These are phyloP conservation scores for Hura crepitans DNA, from an alignment of 441 rosid species.

Conservation along the genomic window DNA sequence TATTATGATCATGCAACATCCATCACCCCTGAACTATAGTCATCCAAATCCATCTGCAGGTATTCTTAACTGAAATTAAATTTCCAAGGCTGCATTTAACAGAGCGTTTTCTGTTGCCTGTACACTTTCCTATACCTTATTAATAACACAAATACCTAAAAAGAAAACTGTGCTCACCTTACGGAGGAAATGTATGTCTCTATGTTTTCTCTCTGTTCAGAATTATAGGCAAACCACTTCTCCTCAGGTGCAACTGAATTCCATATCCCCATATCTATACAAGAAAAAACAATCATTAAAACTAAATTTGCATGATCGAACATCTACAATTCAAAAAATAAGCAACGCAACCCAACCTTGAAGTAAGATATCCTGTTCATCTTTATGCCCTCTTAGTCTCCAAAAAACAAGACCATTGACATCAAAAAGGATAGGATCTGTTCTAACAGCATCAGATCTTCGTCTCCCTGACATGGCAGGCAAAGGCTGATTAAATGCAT, in stretches of 20 bases:
- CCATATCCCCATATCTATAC: conserved; percentile 43
- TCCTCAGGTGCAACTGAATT: conserved; percentile 38
- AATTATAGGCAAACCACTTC: conserved; percentile 60
- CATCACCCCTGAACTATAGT: too few relatives aligned
- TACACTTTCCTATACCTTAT: neutral
- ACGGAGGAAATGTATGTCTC: conserved; percentile 56
- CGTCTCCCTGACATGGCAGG: conserved; percentile 34
- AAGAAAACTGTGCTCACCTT: conserved; percentile 34
- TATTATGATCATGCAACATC: neutral
- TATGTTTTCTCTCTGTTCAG: conserved; percentile 50
- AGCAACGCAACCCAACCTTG: conserved; percentile 51
- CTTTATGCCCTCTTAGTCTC: conserved; percentile 44
- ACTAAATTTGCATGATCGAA: conserved; percentile 1
- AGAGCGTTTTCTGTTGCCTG: neutral
- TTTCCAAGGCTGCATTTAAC: neutral
- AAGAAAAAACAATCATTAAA: neutral
- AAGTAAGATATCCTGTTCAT: conserved; percentile 46
- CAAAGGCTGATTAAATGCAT: conserved; percentile 1
- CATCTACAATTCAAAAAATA: conserved; percentile 11
- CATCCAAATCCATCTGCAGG: too few relatives aligned
- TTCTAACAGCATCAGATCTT: conserved; percentile 65
- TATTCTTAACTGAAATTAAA: neutral
- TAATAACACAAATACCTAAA: neutral
- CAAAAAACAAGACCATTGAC: conserved; percentile 51
- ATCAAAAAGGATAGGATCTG: conserved; percentile 44